phyloP scores from a whole-genome alignment of 257 asterid species.

The Avicennia marina region DNA sequence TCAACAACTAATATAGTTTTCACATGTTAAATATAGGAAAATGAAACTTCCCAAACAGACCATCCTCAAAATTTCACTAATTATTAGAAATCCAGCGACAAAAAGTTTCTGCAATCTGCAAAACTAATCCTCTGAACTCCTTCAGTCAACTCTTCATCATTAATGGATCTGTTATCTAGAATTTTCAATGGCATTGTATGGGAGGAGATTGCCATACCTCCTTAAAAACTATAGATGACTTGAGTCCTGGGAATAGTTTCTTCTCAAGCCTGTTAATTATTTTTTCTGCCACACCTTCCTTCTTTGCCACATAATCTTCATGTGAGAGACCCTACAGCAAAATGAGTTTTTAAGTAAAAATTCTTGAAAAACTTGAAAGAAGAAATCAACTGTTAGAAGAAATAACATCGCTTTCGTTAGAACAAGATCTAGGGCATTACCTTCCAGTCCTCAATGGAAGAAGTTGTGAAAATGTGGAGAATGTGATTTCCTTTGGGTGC shows the following conservation, averaged over 20 bases:
- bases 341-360: slow-evolving; percentile 3
- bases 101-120: neutral
- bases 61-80: neutral
- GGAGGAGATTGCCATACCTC: slow-evolving; percentile 47
- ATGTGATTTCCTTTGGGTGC: slow-evolving; percentile 96
- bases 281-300: slow-evolving; percentile 72
- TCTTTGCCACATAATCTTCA: slow-evolving; percentile 74
- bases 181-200: neutral
- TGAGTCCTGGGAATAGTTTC: slow-evolving; percentile 82
- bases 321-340: slow-evolving; percentile 67
- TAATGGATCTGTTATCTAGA: too few relatives aligned
- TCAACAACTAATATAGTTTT: neutral
- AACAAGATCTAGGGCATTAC: slow-evolving; percentile 28
- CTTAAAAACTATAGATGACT: slow-evolving; percentile 64
- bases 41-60: neutral
- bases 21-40: too few relatives aligned
- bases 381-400: neutral
- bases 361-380: slow-evolving; percentile 10
- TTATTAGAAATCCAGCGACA: neutral
- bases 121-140: neutral
- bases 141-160: neutral
- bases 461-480: slow-evolving; percentile 90
- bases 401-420: slow-evolving; percentile 12
- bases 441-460: slow-evolving; percentile 97
- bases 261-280: slow-evolving; percentile 81